These are phyloP conservation scores for Lolium multiflorum DNA, from an alignment of 176 grass and related monocot species.

Conservation along the genomic window DNA sequence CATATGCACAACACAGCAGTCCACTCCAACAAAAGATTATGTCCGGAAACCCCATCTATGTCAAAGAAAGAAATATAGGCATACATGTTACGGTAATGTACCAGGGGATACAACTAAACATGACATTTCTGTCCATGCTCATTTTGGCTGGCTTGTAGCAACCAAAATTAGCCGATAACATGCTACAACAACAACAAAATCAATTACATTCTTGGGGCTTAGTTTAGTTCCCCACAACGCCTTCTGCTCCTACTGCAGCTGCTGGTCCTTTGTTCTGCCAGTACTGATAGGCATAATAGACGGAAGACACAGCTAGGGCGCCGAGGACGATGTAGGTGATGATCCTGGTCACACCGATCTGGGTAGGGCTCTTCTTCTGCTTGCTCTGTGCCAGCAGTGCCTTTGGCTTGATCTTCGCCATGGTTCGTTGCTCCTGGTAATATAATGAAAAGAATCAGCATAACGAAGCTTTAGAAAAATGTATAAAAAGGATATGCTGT, in stretches of 20 bases:
- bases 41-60: not conserved
- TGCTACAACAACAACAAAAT: slow-evolving; percentile 42
- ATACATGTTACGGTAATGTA: slow-evolving; percentile 27
- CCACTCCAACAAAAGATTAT: too few species aligned
- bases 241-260: slow-evolving; percentile 7
- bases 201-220: not conserved
- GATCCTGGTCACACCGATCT: slow-evolving; percentile 48
- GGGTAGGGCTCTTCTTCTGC: slow-evolving; percentile 70
- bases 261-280: slow-evolving; percentile 38
- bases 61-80: not conserved
- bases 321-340: slow-evolving; percentile 62
- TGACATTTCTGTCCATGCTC: slow-evolving; percentile 4
- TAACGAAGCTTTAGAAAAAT: not conserved
- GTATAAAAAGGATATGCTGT: not conserved
- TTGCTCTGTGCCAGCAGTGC: slow-evolving; percentile 77
- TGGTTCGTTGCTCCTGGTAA: slow-evolving; percentile 27
- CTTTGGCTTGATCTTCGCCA: slow-evolving; percentile 85
- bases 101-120: slow-evolving; percentile 29
- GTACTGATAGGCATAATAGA: slow-evolving; percentile 62
- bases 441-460: slow-evolving; percentile 19
- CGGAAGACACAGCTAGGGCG: slow-evolving; percentile 44
- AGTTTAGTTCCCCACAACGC: slow-evolving; percentile 45
- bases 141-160: not conserved
- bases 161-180: slow-evolving; percentile 37
- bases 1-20: too few species aligned